These are phyloP conservation scores for Aphanomyces stellatus DNA, from an alignment of 352 stramenopile genomes.

Conservation along the genomic window DNA sequence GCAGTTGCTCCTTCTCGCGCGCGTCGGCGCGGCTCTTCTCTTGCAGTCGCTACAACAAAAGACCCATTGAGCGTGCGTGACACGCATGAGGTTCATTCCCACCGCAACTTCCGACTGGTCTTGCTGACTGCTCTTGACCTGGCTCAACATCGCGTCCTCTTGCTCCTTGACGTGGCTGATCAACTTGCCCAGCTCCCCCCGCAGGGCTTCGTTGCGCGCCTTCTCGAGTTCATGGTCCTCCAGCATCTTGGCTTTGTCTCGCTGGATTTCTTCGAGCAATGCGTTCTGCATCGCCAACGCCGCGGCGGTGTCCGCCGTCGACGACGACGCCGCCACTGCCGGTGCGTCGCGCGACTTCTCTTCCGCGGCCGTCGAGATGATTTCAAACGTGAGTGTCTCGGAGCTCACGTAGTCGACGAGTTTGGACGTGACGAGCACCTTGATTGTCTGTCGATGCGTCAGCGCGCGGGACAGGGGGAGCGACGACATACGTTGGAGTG, in stretches of 20 bases:
- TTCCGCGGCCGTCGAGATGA: not conserved
- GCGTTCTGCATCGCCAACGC: not conserved
- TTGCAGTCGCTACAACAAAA: not conserved
- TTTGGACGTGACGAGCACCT: slow-evolving; percentile 10
- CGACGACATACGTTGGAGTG: not conserved
- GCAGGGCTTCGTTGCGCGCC: not conserved
- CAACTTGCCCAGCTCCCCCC: slow-evolving; percentile 1
- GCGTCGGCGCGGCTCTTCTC: slow-evolving; percentile 15
- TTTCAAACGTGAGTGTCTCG: not conserved
- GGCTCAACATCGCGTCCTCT: slow-evolving; percentile 3
- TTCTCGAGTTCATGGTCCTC: slow-evolving; percentile 3
- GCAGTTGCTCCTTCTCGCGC: slow-evolving; percentile 8
- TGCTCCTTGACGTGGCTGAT: slow-evolving; percentile 10
- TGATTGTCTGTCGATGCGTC: slow-evolving; percentile 3
- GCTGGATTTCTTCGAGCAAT: slow-evolving; percentile 9
- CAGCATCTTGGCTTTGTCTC: slow-evolving; percentile 5
- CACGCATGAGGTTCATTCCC: not conserved
- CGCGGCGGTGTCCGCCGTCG: not conserved
- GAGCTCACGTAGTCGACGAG: slow-evolving; percentile 17
- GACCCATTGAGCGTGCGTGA: not conserved
- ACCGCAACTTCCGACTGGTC: not conserved
- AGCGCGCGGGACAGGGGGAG: not conserved
- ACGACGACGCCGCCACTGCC: not conserved
- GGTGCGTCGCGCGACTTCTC: not conserved
- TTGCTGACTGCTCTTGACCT: slow-evolving; percentile 6